Percentiles rank a stretch among this genome's conserved stretches.
Conservation (phyloP, 768 basidiomycete species). For the Holtermannia corniformis region DNA sequence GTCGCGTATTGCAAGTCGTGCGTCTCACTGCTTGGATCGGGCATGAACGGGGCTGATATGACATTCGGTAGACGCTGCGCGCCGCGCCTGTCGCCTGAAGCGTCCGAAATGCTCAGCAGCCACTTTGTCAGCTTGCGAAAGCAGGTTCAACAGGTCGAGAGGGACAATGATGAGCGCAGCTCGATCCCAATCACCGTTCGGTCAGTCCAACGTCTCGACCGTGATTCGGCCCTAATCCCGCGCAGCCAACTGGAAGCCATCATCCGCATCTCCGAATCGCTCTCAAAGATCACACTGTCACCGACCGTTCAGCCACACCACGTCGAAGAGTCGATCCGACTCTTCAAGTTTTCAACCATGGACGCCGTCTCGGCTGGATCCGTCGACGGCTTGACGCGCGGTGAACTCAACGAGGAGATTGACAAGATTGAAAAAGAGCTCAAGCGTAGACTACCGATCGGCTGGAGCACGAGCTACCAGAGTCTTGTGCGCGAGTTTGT, state of each 20-base stretch:
- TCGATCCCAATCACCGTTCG: constrained; percentile 97
- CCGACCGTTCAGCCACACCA: constrained; percentile 80
- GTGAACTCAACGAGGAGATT: constrained; percentile 90
- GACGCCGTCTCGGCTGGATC: constrained; percentile 93
- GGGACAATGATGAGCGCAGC: constrained; percentile 92
- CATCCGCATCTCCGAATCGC: constrained; percentile 93
- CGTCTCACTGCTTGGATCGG: constrained; percentile 13
- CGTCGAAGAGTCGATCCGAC: constrained; percentile 92
- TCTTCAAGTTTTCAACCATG: constrained; percentile 99
- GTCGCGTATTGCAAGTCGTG: constrained; percentile 93
- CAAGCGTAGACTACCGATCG: constrained; percentile 70
- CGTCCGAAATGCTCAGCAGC: constrained; percentile 90
- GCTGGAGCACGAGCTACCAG: constrained; percentile 96
- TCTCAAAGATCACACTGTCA: constrained; percentile 87
- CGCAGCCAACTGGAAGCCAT: constrained; percentile 88
- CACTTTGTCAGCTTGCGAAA: constrained; percentile 89
- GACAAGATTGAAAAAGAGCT: constrained; percentile 78
- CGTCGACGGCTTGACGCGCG: constrained; percentile 81
- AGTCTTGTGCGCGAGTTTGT: constrained; percentile 89
- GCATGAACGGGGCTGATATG: not conserved
- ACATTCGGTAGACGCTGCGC: constrained; percentile 70
- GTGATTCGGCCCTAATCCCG: constrained; percentile 18
- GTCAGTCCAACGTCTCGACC: constrained; percentile 46
- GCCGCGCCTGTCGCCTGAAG: constrained; percentile 81
- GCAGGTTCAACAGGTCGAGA: constrained; percentile 89